Evolutionary conservation across 1,284 basidiomycete species (phyloP), one percentile per base, ranked within the genome.

Genomic region (Fomes fomentarius): DNA sequence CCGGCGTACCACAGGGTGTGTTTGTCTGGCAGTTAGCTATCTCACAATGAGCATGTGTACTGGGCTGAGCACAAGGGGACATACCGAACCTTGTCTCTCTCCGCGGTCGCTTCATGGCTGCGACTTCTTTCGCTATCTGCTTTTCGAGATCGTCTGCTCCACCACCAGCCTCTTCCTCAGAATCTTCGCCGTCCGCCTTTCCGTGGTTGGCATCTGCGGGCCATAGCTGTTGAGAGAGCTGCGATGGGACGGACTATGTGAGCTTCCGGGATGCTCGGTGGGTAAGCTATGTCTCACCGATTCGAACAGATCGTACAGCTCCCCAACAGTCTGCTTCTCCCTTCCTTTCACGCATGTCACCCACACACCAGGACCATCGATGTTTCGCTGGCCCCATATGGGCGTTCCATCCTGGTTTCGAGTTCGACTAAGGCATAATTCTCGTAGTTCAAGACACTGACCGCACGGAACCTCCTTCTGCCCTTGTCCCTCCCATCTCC

Each of bases 361-460:
- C 91, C 91, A 93, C 15, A 93, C 74, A 21, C 90, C 90, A 34
- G 91, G 91, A 6, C 90, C 89, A 54, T 89, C 85, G 50, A 93
- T 80, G 17, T 74, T 70, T 47, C 79, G 72, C 65, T 83, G 87
- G 22, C 71, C 77, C 83, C 85, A 86, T 22, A 85, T 77, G 9
- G 84, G 78, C 1, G 83, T 83, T 9, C 85, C 85, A 64, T 87
- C 82, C 84, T 85, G 28, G 14, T 11, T 11, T 24, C 21, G 38
- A 24, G 3, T n/a, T n/a, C n/a, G n/a, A n/a, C n/a, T n/a, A n/a
- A n/a, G n/a, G n/a, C n/a, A n/a, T n/a, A n/a, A n/a, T n/a, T n/a
- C n/a, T n/a, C n/a, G n/a, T n/a, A n/a, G n/a, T n/a, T n/a, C n/a
- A n/a, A n/a, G 19, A 7, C n/a, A 56, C 64, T 28, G 53, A 69